Base-by-base conservation (phyloP, 139 green algal genomes). In the Micractinium sp. region DNA sequence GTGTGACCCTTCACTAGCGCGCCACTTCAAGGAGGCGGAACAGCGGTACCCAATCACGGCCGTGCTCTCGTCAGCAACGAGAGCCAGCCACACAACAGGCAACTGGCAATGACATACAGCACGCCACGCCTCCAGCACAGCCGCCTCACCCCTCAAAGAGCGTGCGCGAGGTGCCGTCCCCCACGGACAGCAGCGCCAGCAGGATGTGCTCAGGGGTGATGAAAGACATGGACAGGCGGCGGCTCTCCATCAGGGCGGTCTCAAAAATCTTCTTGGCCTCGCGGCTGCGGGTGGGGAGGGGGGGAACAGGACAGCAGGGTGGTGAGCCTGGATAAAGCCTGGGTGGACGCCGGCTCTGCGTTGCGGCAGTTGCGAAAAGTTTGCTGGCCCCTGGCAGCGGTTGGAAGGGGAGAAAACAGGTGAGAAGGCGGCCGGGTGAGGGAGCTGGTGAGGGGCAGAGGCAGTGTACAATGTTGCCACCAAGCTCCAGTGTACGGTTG, bases 121-220 rank as follows among this genome's bases (percentile, higher is more conserved):
- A 20, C 63, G 63, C 63, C 22, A n/a, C 12, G 63, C 63, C 2
- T 73, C 7, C 63, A 3, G 2, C 69, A 53, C 41, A 39, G 35
- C 39, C 9, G 67, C 33, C 92, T 78, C 86, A 96, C 94, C 92
- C 90, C 3, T 92, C 90, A 5, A 96, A 75, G 35, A 95, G 81
- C 23, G 82, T 66, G 56, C 88, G 81, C 23, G 53, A 85, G 86
- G 53, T 92, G 83, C 19, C 85, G 81, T 96, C 91, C 0, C 67
- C 88, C 77, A 93, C 91, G 16, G 71, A 87, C 5, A 98, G 85
- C 84, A 99, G 86, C 4, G 95, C 96, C 47, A 99, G 86, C 53
- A 96, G 69, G 63, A 99, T 95, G 92, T 99, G 97, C 92, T 99
- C 97, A 16, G 97, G 96, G 4, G 93, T 92, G 53, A 99, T 98